Base-by-base conservation (phyloP, 495 filamentous ascomycete genomes). In the Penicillium pulvis region DNA sequence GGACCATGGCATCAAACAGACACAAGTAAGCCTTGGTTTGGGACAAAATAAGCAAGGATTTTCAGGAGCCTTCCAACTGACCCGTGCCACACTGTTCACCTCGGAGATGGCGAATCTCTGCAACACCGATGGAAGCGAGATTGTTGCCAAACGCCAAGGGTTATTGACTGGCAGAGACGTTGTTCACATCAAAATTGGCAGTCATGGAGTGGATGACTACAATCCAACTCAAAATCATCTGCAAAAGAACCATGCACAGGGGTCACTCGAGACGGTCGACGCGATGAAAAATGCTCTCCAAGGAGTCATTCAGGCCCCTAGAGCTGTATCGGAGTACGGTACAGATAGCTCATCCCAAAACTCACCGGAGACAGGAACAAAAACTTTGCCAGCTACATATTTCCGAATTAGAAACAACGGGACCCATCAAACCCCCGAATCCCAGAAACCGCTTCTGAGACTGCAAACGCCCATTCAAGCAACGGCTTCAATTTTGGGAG, bases 391-490 rank as follows among this genome's bases (percentile, higher is more conserved):
- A 24, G 19, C 45, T 24, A 11, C 9, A 9, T 2, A 12, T 41
- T 12, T 24, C 14, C 14, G 2, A 53, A 26, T 6, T 8, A 36
- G n/a, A 26, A 4, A 26, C 33, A 9, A 41, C 35, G 2, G 30
- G 35, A 39, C 47, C 20, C 14, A 56, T 4, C 35, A 58, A 17
- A 68, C 61, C 20, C 61, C 65, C 0, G 62, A 61, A 17, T 71
- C 68, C 20, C 60, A 66, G 55, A 64, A 52, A 31, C 61, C 68
- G 14, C 56, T 69, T 17, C 53, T 67, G 3, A 45, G 51, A n/a
- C 36, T 39, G n/a, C 39, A 56, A 45, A 50, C 50, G 5, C 41
- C 49, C 3, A 17, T 49, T 6, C 35, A 44, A 35, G 17, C 33
- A n/a, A 56, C 6, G 39, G 16, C 4, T 56, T 20, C 12, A 0